Percentiles rank a stretch among this genome's conserved stretches.
Conservation (phyloP, 1,284 basidiomycete genomes). For the Xanthoconium separans region DNA sequence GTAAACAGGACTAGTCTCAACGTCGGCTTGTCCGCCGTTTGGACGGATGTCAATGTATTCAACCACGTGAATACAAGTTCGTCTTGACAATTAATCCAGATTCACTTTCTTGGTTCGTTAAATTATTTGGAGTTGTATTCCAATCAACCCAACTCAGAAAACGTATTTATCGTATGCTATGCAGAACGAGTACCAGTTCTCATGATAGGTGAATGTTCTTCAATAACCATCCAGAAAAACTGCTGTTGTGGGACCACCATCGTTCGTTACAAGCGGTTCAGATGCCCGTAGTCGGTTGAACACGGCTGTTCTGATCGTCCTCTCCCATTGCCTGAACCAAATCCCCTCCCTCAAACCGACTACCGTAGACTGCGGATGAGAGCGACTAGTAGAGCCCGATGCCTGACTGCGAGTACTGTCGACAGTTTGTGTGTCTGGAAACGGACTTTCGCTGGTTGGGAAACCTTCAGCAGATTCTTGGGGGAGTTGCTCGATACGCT, state of each 20-base stretch:
- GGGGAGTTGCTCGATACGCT: constrained; percentile 39
- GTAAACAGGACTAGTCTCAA: constrained; percentile 8
- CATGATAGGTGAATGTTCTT: neutral
- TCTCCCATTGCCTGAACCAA: constrained; percentile 78
- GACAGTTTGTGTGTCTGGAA: constrained; percentile 23
- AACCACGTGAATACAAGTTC: constrained; percentile 12
- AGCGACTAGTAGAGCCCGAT: constrained; percentile 19
- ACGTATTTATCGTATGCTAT: constrained; percentile 4
- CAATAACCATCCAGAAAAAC: constrained; percentile 36
- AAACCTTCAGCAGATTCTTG: constrained; percentile 20
- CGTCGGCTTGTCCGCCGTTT: constrained; percentile 27
- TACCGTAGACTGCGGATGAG: constrained; percentile 36
- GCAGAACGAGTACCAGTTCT: neutral
- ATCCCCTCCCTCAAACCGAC: constrained; percentile 67
- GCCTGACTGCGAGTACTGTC: constrained; percentile 10
- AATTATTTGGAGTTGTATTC: constrained; percentile 5
- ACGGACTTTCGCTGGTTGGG: constrained; percentile 12
- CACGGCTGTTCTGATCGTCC: constrained; percentile 57
- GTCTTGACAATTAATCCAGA: constrained; percentile 3
- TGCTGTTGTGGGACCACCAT: constrained; percentile 13
- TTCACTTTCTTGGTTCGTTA: constrained; percentile 23
- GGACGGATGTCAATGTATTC: constrained; percentile 30
- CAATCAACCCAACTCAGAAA: constrained; percentile 1
- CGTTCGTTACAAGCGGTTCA: constrained; percentile 27
- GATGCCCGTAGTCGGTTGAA: constrained; percentile 31